These are phyloP conservation scores for Echites panduratus DNA, from an alignment of 257 asterid species.

Conservation along the genomic window DNA sequence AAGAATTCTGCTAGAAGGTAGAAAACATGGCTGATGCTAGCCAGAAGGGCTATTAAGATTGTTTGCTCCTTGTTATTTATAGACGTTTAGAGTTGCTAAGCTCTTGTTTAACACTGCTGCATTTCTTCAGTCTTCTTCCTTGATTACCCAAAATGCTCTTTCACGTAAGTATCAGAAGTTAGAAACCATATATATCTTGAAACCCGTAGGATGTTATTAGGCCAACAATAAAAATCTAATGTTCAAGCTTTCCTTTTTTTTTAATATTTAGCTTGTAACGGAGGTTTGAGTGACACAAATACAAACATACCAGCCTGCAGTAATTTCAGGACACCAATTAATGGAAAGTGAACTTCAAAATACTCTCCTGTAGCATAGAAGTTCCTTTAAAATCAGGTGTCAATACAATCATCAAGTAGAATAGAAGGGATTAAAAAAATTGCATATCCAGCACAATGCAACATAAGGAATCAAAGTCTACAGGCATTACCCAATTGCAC, in stretches of 20 bases:
- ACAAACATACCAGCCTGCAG: background rate
- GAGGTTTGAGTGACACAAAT: background rate
- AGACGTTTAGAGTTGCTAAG: background rate
- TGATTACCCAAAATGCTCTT: background rate
- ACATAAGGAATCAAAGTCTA: background rate
- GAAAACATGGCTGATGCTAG: background rate
- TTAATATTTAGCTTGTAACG: background rate
- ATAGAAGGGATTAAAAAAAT: background rate
- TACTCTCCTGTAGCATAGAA: background rate
- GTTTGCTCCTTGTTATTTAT: background rate
- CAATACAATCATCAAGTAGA: background rate
- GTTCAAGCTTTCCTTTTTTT: too few relatives aligned
- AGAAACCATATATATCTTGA: background rate
- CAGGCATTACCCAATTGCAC: background rate
- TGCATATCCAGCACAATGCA: background rate
- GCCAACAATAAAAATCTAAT: background rate
- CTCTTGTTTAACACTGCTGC: background rate
- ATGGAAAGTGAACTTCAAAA: background rate
- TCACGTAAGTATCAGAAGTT: background rate
- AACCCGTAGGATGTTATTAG: background rate
- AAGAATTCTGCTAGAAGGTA: background rate
- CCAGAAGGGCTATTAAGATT: background rate
- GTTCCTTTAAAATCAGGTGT: background rate
- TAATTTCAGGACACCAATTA: background rate
- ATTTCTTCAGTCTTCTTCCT: background rate